phyloP scores from a whole-genome alignment of 352 stramenopile genomes.

The Phytophthora cryptogea region DNA sequence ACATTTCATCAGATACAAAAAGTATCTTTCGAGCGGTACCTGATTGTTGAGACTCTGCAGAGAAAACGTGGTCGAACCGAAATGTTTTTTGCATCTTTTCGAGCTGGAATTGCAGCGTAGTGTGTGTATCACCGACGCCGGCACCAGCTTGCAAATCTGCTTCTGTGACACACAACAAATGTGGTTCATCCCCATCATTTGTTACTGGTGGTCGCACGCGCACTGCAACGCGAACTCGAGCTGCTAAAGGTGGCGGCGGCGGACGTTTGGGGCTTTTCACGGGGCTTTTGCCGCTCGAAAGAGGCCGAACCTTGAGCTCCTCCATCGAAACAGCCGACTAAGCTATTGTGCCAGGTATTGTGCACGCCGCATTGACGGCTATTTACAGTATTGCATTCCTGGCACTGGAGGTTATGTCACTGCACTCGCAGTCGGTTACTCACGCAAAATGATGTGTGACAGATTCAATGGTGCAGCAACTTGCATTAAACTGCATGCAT shows the following conservation, averaged over 20 bases:
- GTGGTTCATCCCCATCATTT: conserved; percentile 3
- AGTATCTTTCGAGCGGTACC: conserved; percentile 24
- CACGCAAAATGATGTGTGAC: conserved; percentile 1
- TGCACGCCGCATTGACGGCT: conserved; percentile 1
- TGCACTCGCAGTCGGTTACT: conserved; percentile 1
- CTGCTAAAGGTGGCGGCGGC: conserved; percentile 23
- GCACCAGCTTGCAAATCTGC: conserved; percentile 1
- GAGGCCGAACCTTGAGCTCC: conserved; percentile 8
- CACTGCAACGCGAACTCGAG: conserved; percentile 66
- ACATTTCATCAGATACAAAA: neutral
- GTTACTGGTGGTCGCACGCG: conserved; percentile 47
- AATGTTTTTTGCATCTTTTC: conserved; percentile 54
- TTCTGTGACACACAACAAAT: conserved; percentile 19
- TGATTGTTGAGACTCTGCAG: conserved; percentile 36
- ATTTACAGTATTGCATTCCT: conserved; percentile 30
- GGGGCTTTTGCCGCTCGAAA: conserved; percentile 14
- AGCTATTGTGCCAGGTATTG: conserved; percentile 13
- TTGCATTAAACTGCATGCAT: neutral
- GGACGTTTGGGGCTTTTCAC: conserved; percentile 22
- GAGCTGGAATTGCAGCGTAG: conserved; percentile 39
- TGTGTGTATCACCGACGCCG: conserved; percentile 4
- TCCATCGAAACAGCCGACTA: conserved; percentile 26
- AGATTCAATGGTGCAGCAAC: conserved; percentile 1
- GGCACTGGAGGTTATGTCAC: neutral
- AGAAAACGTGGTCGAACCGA: conserved; percentile 74